A percentile compares a stretch with the other conserved stretches of the same genome.
Conservation (phyloP, 2,329 filamentous ascomycete species). For the Pyrenophora tritici-repentis region DNA sequence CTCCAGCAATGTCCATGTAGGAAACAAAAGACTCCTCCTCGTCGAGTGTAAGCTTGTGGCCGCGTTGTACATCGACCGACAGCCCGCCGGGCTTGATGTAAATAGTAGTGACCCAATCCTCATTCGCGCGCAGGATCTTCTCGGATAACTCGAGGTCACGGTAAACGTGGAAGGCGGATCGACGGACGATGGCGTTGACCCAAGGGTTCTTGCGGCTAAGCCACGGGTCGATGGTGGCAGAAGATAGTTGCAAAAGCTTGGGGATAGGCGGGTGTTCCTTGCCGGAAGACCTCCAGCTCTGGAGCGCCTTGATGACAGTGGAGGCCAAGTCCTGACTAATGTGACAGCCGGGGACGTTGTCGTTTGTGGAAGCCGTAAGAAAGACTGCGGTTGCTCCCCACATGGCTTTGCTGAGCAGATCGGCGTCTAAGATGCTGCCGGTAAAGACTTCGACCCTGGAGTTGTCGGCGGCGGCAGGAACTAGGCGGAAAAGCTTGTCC, state of each 20-base stretch:
- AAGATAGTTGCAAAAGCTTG: constrained; percentile 51
- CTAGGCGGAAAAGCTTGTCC: constrained; percentile 11
- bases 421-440: constrained; percentile 49
- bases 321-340: constrained; percentile 47
- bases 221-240: constrained; percentile 48
- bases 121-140: constrained; percentile 44
- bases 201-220: constrained; percentile 36
- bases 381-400: constrained; percentile 48
- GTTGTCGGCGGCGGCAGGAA: constrained; percentile 6
- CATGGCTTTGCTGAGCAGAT: constrained; percentile 48
- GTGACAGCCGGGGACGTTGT: constrained; percentile 52
- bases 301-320: constrained; percentile 46
- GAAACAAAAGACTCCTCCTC: constrained; percentile 48
- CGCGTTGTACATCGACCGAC: constrained; percentile 45
- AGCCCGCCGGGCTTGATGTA: constrained; percentile 54
- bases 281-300: constrained; percentile 26
- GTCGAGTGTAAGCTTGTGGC: constrained; percentile 49
- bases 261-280: constrained; percentile 1
- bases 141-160: constrained; percentile 47
- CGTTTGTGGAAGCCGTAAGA: constrained; percentile 47
- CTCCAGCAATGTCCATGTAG: constrained; percentile 54
- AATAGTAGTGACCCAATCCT: constrained; percentile 47
- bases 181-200: constrained; percentile 27
- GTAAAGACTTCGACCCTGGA: constrained; percentile 47
- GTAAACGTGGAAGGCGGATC: constrained; percentile 48